Conservation (phyloP, 768 basidiomycete species). For the Daedaleopsis sinensis region DNA sequence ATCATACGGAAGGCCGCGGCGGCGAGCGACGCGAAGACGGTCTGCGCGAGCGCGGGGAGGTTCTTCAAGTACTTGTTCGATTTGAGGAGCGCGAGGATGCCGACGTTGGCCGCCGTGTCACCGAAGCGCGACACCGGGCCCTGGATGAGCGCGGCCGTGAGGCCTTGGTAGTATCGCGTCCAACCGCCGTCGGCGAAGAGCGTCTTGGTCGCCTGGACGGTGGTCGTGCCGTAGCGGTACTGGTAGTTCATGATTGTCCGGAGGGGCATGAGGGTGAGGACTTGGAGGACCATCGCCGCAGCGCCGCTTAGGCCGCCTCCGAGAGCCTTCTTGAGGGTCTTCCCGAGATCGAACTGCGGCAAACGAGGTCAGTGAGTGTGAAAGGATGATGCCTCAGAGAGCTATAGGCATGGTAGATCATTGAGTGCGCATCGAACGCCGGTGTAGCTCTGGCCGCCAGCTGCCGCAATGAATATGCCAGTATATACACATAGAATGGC, state of each 20-base stretch:
- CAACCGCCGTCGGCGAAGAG: constrained; percentile 82
- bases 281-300: constrained; percentile 95
- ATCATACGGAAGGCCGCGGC: constrained; percentile 89
- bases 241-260: constrained; percentile 99
- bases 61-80: constrained; percentile 71
- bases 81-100: constrained; percentile 83
- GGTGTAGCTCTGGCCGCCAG: too few relatives aligned
- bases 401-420: too few relatives aligned
- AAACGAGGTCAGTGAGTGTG: background rate
- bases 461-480: background rate
- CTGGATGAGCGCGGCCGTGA: constrained; percentile 83
- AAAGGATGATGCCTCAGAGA: background rate
- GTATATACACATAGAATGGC: background rate
- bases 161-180: constrained; percentile 86
- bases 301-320: constrained; percentile 93
- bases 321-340: constrained; percentile 78
- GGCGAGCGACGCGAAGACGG: constrained; percentile 74
- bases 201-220: constrained; percentile 61
- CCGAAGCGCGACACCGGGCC: constrained; percentile 87
- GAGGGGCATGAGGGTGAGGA: constrained; percentile 90
- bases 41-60: constrained; percentile 70
- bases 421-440: too few relatives aligned
- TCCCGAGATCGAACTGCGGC: constrained; percentile 74
- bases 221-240: constrained; percentile 84
- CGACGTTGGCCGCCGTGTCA: constrained; percentile 93